Evolutionary conservation across 768 basidiomycete genomes (phyloP), one percentile per base, ranked within the genome.

Genomic region (Suillus lakei): DNA sequence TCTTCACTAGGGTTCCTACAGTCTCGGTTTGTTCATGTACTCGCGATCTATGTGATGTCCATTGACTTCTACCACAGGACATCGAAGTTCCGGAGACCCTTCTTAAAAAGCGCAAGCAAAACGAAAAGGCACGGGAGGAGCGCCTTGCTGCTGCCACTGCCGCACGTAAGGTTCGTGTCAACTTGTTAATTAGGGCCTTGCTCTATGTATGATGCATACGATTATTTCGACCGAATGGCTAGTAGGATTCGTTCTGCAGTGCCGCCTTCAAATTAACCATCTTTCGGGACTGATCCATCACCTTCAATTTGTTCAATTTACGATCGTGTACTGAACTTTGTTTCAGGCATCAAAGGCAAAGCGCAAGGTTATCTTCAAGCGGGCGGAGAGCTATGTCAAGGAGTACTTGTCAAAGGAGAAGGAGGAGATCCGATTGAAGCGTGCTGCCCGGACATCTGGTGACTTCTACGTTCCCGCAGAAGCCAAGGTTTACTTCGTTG

Each of bases 41-140:
- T 30, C 30, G 30, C 26, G 13, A 48, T 54, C 28, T 48, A 48
- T 64, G 55, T 18, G 21, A 63, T 60, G 30, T 65, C 62, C 56
- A 63, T 51, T 78, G 41, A 74, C 63, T 28, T 28, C 48, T 26
- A 32, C 59, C 67, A 67, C 73, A 95, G 93, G 88, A 90, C 76
- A 90, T 98, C 79, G 92, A 96, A 88, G 96, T 97, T 83, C 96
- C 96, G 80, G 96, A 98, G 91, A 98, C 96, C 77, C 90, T 98
- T 85, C 94, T 98, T 85, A 98, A 98, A 89, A 98, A 97, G 86
- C 91, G 96, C 84, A 96, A 96, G 85, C 92, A 95, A 84, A 96
- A 90, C 76, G 95, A 97, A 86, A 96, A 96, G 86, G 92, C 91
- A 69, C 87, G 95, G 75, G 95, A 96, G 84, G 95, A 97, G 77